Base-by-base conservation (phyloP, 352 stramenopile species). In the Halophytophthora batemanensis region DNA sequence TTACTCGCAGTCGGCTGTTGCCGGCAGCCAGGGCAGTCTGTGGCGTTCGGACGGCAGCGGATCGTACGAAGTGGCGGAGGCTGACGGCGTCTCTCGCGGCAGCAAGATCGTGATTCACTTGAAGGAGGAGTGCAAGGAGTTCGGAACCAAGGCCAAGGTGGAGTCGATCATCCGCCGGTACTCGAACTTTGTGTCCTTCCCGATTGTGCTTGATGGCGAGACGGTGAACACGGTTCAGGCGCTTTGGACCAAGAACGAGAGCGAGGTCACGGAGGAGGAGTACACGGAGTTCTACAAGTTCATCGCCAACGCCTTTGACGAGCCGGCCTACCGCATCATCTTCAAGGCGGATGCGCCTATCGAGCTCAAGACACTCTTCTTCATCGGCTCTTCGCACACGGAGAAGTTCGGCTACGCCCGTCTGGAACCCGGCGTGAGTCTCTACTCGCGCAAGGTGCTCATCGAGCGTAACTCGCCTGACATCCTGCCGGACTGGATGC, bases 151-250 rank as follows among this genome's bases (percentile, higher is more conserved):
- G 28, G 64, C 95, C 55, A 93, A 88, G 41, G 86, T 99, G 17
- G 84, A 99, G 68, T 86, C 82, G 29, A 96, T 99, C 64, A 95
- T 99, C 50, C 97, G 98, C 52, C 96, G 98, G 66, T 99, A 99
- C 81, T 99, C 93, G 31, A 99, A 99, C 68, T 99, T 99, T 69
- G 96, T 99, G 13, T 95, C 91, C 46, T 99, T 99, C 75, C 98
- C 97, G 21, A 99, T 99, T 55, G 74, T 93, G 46, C 69, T 99
- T 19, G 98, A 99, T 68, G 96, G 90, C 6, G 86, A 98, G 51
- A 85, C 87, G 1, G 97, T 99, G 21, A 99, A 99, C 79, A 99
- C 96, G 1, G 88, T 99, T 31, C 84, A 98, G 55, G 98, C 97
- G 5, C 83, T 99, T 37, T 99, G 97, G 98, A 95, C 95, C 21